phyloP scores from a whole-genome alignment of 306 rosid genomes.

The Begonia loranthoides region DNA sequence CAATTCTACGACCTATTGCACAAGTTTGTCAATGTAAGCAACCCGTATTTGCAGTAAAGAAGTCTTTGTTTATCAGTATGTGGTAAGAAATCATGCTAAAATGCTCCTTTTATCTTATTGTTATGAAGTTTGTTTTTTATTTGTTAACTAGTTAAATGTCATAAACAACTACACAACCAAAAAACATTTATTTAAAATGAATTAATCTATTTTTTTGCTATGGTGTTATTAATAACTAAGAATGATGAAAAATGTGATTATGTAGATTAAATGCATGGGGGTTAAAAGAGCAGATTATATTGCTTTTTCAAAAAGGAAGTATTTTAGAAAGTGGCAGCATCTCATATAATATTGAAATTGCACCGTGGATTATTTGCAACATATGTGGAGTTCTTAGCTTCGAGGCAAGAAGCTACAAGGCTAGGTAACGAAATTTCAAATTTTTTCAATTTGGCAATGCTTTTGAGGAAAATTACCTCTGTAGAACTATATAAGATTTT shows the following conservation, averaged over 20 bases:
- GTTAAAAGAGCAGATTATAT: slow-evolving; percentile 44
- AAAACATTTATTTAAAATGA: neutral
- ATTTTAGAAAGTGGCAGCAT: slow-evolving; percentile 33
- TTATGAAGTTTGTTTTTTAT: too few species aligned
- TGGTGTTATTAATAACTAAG: slow-evolving; percentile 6
- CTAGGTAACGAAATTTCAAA: slow-evolving; percentile 43
- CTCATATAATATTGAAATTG: slow-evolving; percentile 65
- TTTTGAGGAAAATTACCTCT: neutral
- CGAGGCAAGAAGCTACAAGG: slow-evolving; percentile 66
- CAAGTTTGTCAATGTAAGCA: too few species aligned
- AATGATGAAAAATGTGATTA: neutral
- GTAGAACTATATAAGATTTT: too few species aligned
- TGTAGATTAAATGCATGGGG: slow-evolving; percentile 73
- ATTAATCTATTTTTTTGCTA: neutral
- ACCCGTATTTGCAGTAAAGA: too few species aligned
- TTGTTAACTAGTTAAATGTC: too few species aligned
- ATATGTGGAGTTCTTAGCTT: slow-evolving; percentile 49
- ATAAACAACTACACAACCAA: too few species aligned
- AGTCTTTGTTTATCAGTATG: too few species aligned
- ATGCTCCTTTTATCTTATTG: too few species aligned
- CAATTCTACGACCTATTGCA: too few species aligned
- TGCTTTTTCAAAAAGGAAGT: slow-evolving; percentile 31
- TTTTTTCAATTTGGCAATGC: neutral
- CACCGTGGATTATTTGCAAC: slow-evolving; percentile 71
- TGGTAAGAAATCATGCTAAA: too few species aligned